Base-by-base conservation (phyloP, 352 stramenopile species). In the Pythium plurisporium region DNA sequence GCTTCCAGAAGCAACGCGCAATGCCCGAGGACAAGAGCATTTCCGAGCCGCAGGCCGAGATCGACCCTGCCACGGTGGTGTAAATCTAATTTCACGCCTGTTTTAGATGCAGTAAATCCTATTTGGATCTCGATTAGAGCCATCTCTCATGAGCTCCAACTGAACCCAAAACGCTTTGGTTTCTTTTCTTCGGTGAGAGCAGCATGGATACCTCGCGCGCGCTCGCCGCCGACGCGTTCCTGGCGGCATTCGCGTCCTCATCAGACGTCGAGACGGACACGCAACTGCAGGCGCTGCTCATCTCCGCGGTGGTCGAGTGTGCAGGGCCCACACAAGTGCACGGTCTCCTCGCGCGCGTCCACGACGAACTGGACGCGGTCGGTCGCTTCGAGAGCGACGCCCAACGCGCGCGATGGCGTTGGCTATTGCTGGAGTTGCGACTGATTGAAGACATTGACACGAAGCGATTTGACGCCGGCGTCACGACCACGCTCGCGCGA, bases 401-500 rank as follows among this genome's bases (percentile, higher is more conserved):
- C 5, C 43, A 57, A 19, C 41, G 17, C 12, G 27, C 25, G 25
- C 23, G 50, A 5, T 65, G 58, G 48, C 44, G 22, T 4, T 65
- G 58, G 58, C 49, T 65, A 4, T 7, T 59, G 31, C 14, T 12
- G 4, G 58, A 65, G 19, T 31, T 65, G 33, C 38, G 40, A 11
- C 36, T 54, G 37, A 59, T 65, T 33, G 23, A 55, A 22, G 58
- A 65, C 26, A n/a, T 55, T 0, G 40, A 65, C 12, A 42, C 41
- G 8, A 51, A 42, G 26, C 49, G 50, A 8, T 59, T 59, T n/a
- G 43, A 65, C 34, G 22, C 22, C n/a, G 10, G 20, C 5, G 50
- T 55, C 14, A 34, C 7, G 2, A 34, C 26, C 3, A 33, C n/a
- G 22, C 31, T 65, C 27, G 22, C 34, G 23, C 58, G 31, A 46